Conservation (phyloP, 192 early-diverging fungal species). For the Backusella morwellensis region DNA sequence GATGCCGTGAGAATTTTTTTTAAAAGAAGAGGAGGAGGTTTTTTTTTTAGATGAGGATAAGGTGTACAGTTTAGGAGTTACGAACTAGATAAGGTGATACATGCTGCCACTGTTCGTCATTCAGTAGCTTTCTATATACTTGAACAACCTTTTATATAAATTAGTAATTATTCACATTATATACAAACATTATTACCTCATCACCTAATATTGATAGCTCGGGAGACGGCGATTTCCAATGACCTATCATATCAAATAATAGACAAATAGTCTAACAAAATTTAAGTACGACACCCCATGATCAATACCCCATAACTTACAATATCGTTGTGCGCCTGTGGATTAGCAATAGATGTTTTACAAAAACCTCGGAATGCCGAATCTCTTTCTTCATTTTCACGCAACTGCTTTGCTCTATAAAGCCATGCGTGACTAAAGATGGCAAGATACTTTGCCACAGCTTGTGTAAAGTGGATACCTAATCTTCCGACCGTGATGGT, state of each 20-base stretch:
- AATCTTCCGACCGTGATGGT: conserved; percentile 96
- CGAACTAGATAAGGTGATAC: not conserved
- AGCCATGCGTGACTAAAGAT: conserved; percentile 85
- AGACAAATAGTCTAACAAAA: not conserved
- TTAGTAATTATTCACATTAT: not conserved
- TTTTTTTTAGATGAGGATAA: not conserved
- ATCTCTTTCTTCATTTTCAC: conserved; percentile 93
- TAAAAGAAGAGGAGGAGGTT: not conserved
- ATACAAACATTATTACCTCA: not conserved
- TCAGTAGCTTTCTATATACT: not conserved
- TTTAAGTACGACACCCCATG: not conserved
- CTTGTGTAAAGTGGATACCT: conserved; percentile 76
- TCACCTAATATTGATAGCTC: not conserved
- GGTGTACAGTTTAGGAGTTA: not conserved
- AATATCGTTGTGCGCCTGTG: conserved; percentile 64
- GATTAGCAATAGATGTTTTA: conserved; percentile 84
- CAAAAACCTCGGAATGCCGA: conserved; percentile 84
- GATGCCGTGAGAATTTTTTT: not conserved
- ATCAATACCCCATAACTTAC: conserved; percentile 12
- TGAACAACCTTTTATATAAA: not conserved
- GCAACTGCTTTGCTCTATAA: conserved; percentile 65
- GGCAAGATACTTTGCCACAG: conserved; percentile 79
- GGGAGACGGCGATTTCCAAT: conserved; percentile 8
- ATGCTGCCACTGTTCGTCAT: not conserved
- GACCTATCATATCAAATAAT: conserved; percentile 12